Base-by-base conservation (phyloP, 805 yeast species). In the Candida xiaguanensis region DNA sequence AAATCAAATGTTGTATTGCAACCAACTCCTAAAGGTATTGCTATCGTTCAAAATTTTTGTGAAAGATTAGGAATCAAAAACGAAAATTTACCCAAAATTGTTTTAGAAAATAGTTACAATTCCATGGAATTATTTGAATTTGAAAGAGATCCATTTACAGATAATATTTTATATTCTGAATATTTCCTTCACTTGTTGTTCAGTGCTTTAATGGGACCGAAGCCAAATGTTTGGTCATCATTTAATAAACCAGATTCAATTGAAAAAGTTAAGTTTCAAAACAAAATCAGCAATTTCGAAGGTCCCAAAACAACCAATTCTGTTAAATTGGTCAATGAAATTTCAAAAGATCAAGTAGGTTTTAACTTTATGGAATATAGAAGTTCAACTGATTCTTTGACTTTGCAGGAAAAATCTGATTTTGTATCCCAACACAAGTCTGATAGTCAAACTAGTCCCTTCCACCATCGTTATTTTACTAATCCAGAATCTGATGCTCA, bases 1-100 rank as follows among this genome's bases (percentile, higher is more conserved):
- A 72, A 72, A 36, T 60, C 52, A 0, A 64, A 60, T 3, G 63
- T 68, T 0, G 43, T 66, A 2, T 53, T 87, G 20, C 97, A 91
- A 54, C 95, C 96, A 3, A 87, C 96, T 0, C 89, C 97, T 0
- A 91, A 91, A 53, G 98, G 97, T 1, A 78, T 88, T 6, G 80
- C 88, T 0, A 52, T 87, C 0, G 58, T 90, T 2, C 78, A 77
- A 36, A 64, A 69, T 13, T 87, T 81, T 55, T 78, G 83, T 44
- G 64, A 68, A 36, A 74, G 66, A 30, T 58, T 72, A 34, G 95
- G 89, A 0, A 56, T 80, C 34, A 67, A 61, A 32, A 58, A 58
- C 12, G 43, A 50, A 1, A 41, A 48, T 1, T 50, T 63, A 18
- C 81, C 81, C 1, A 51, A 55, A 0, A 68, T 84, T n/a, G 24